These are phyloP conservation scores for Pseudogymnoascus sp. DNA, from an alignment of 2,329 filamentous ascomycete genomes.

Conservation along the genomic window DNA sequence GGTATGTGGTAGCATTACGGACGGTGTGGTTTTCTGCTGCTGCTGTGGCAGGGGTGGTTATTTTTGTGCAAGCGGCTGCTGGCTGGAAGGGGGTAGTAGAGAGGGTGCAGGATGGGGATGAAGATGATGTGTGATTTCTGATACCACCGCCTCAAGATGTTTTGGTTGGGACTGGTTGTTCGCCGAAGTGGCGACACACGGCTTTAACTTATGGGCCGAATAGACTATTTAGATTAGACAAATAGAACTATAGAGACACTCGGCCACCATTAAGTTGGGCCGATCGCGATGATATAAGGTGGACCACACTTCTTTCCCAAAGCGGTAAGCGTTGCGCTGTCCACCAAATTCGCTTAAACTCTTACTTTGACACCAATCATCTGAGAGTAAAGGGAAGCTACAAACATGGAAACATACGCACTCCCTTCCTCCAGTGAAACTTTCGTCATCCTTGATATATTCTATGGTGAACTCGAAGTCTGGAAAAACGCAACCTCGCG, in stretches of 20 bases:
- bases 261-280: background rate
- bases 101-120: background rate
- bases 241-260: background rate
- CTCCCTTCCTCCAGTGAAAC: background rate
- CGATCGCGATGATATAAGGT: background rate
- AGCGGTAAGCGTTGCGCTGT: background rate
- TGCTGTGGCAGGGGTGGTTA: conserved; percentile 41
- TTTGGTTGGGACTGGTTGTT: background rate
- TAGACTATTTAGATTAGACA: background rate
- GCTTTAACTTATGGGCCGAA: background rate
- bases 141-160: background rate
- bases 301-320: background rate
- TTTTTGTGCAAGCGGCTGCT: conserved; percentile 49
- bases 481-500: background rate
- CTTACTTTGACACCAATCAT: background rate
- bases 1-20: conserved; percentile 48
- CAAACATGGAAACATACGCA: background rate
- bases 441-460: background rate
- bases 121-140: background rate
- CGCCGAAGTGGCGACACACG: background rate
- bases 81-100: conserved; percentile 43
- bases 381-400: background rate
- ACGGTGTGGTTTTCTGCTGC: conserved; percentile 47
- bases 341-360: background rate
- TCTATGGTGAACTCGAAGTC: background rate